These are phyloP conservation scores for Syzygium aqueum DNA, from an alignment of 345 rosid genomes.

Conservation along the genomic window DNA sequence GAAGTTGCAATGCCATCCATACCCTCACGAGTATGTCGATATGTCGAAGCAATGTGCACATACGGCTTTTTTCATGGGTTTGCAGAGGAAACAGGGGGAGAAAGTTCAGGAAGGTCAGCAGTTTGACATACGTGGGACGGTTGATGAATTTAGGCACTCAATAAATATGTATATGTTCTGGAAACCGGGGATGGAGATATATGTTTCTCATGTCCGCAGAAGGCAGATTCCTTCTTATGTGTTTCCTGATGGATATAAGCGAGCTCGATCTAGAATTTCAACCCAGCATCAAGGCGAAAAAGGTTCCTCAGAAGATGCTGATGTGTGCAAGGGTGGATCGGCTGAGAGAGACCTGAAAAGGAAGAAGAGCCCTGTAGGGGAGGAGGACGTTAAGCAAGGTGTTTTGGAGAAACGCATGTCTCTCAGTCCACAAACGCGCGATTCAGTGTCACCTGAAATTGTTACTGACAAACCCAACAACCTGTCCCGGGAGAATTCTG, in stretches of 20 bases:
- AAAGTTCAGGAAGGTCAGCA: conserved; percentile 51
- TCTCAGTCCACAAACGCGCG: conserved; percentile 15
- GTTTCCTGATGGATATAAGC: conserved; percentile 36
- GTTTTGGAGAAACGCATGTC: conserved; percentile 16
- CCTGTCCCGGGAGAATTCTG: neutral
- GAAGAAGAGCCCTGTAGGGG: conserved; percentile 22
- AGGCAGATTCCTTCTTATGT: conserved; percentile 55
- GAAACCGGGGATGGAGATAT: conserved; percentile 66
- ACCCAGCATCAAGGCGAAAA: conserved; percentile 18
- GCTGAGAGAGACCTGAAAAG: conserved; percentile 30
- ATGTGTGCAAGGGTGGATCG: conserved; percentile 12
- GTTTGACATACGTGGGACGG: conserved; percentile 63
- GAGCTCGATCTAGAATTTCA: conserved; percentile 16
- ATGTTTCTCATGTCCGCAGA: conserved; percentile 53
- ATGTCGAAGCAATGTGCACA: conserved; percentile 38
- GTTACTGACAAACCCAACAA: conserved; percentile 5
- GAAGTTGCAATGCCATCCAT: conserved; percentile 66
- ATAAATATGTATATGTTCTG: conserved; percentile 47
- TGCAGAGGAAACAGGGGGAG: conserved; percentile 62
- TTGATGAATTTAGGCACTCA: conserved; percentile 42
- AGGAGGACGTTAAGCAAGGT: conserved; percentile 7
- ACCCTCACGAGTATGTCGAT: conserved; percentile 44
- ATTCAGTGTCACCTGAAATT: conserved; percentile 23
- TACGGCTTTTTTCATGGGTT: conserved; percentile 54
- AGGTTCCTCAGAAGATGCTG: conserved; percentile 15